phyloP scores from a whole-genome alignment of 768 basidiomycete genomes.

The Leucocoprinus birnbaumii region DNA sequence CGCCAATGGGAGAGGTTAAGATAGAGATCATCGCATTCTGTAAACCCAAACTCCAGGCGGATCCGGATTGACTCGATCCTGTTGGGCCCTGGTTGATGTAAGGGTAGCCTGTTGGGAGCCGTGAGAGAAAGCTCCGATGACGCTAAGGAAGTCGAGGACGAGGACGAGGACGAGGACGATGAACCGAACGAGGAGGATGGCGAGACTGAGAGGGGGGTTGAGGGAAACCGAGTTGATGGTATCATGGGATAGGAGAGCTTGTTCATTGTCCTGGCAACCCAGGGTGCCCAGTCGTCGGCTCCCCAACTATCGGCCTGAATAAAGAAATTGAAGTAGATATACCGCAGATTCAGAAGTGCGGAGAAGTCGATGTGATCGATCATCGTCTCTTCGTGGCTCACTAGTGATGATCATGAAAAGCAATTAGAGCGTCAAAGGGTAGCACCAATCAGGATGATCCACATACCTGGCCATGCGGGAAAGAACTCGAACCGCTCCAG shows the following conservation, averaged over 20 bases:
- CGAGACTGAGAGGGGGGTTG: not conserved
- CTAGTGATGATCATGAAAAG: not conserved
- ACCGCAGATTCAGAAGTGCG: not conserved
- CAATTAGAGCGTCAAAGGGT: not conserved
- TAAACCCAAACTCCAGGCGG: conserved; percentile 3
- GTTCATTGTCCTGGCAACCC: not conserved
- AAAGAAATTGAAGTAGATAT: not conserved
- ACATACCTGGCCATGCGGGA: not conserved
- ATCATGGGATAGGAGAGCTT: not conserved
- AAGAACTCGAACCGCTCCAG: conserved; percentile 2
- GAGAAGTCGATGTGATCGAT: not conserved
- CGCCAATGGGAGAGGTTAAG: not conserved
- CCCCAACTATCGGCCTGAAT: not conserved
- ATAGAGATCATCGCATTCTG: not conserved
- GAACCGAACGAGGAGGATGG: not conserved
- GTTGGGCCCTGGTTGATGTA: not conserved
- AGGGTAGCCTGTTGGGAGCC: not conserved
- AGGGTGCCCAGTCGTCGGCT: not conserved
- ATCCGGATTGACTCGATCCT: not conserved
- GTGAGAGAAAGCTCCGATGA: no score
- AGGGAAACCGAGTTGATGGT: not conserved
- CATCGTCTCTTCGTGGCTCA: not conserved
- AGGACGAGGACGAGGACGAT: not conserved
- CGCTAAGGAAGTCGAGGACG: no score
- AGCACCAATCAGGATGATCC: not conserved